Base-by-base conservation (phyloP, 164 flowering plant species). In the Cinnamomum micranthum region DNA sequence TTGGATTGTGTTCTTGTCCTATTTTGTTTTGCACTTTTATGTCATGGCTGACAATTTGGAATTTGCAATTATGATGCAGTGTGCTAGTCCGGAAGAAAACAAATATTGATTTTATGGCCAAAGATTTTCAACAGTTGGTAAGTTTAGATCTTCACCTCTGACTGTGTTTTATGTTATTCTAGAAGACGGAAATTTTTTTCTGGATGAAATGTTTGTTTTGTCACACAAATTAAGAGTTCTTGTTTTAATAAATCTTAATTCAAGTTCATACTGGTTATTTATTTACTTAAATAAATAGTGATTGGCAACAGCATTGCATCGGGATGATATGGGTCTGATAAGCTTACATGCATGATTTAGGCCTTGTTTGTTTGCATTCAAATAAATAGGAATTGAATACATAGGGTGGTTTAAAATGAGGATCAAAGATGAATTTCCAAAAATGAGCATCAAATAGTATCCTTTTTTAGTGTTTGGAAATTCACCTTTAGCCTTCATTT, bases 61-160 rank as follows among this genome's bases (percentile, higher is more conserved):
- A 22, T 47, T 52, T 55, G 12, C 58, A 47, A 71, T 64, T 41
- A 51, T 73, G 27, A 41, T 84, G 84, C 94, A 91, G 98, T 81
- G 97, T 94, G 78, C 78, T 94, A 68, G 72, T 89, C 1, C 78
- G 97, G 70, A 90, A 84, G 81, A 88, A 88, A 75, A 64, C 84
- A 31, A 91, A 85, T 70, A 84, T 92, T 31, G 86, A 81, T 66
- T 67, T 86, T 76, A 90, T 94, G 89, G 95, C 93, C 52, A 72
- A n/a, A 68, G 97, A 94, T 83, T 88, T 94, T 72, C 87, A 82
- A 74, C 81, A 71, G 71, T 75, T 91, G 92, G 98, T 92, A 69
- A 80, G 95, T 80, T 73, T 50, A 2, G 19, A 63, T 58, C 23
- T 20, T 19, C 47, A 63, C 13, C 51, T 14, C 24, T 71, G 27